Evolutionary conservation across 2,329 filamentous ascomycete genomes (phyloP), one percentile per base, ranked within the genome.

Genomic region (Ilyonectria robusta): DNA sequence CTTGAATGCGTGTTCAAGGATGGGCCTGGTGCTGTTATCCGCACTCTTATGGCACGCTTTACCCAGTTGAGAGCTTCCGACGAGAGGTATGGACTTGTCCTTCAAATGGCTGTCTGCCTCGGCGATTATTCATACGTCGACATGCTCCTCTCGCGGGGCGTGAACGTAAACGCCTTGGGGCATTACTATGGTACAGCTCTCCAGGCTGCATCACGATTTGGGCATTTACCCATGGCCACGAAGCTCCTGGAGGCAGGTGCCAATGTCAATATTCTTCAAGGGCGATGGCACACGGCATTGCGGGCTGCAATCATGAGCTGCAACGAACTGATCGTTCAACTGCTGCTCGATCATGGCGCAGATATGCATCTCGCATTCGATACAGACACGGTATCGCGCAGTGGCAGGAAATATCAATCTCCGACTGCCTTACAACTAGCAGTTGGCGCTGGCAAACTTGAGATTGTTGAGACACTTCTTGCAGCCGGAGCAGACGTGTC

Each of bases 161-260:
- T 64, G 21, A 7, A 51, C 2, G 42, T 66, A 9, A 53, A 70
- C 26, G 46, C 46, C 17, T 6, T 33, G 8, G 68, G 68, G 7
- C 44, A 70, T 35, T 58, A 69, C 46, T 70, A 67, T 11, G 68
- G 68, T 2, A 63, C 58, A 26, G 26, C 68, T 19, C 8, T 70
- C 0, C 68, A 70, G n/a, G 68, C 68, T 0, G 68, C 68, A 2
- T 50, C 68, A 7, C 66, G 66, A 3, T 46, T 37, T 33, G 62
- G 68, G 8, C 40, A 61, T 9, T 4, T 13, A 3, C 15, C 37
- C 2, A 70, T 69, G 1, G 13, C 48, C 9, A 44, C n/a, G 2
- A 26, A 7, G 0, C 59, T 70, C 0, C 15, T 70, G 1, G 11
- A 31, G 1, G 40, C 47, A 8, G 68, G 68, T 4, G 66, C 62